Percentiles rank a stretch among this genome's conserved stretches.
Evolutionary conservation across 2,329 filamentous ascomycete species (phyloP).

Genomic region (Aspergillus flavus): DNA sequence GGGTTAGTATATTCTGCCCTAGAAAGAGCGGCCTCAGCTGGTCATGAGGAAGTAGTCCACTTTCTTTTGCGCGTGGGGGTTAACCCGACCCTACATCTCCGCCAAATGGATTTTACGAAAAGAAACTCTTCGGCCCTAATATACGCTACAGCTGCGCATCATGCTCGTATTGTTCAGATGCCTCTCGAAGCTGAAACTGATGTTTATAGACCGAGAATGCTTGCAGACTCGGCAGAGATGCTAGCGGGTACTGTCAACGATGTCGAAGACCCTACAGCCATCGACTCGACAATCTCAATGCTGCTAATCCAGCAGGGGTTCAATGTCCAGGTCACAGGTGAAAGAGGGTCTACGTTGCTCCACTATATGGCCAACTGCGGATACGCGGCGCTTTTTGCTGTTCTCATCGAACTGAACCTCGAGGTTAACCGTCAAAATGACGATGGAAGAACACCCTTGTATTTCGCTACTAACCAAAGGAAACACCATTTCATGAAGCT

Average conservation of each 20-base stretch:
- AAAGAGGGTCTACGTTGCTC: neutral
- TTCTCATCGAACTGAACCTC: neutral
- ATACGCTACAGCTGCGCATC: too few relatives aligned
- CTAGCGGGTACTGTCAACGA: neutral
- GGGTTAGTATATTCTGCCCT: neutral
- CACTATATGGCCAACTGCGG: neutral
- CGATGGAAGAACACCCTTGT: neutral
- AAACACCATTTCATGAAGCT: neutral
- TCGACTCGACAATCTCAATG: neutral
- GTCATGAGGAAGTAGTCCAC: neutral
- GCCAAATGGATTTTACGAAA: neutral
- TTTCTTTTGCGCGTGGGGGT: neutral
- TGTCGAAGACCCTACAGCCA: neutral
- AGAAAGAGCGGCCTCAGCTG: neutral
- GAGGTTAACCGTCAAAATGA: neutral
- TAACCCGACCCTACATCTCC: neutral
- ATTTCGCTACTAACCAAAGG: neutral
- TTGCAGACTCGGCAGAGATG: neutral
- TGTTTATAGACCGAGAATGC: neutral
- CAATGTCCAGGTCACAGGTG: neutral
- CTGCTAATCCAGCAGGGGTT: neutral
- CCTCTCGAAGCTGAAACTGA: neutral
- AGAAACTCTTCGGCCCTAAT: neutral
- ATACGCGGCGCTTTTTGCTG: neutral
- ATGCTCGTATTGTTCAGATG: neutral